Evolutionary conservation across 176 grass and related monocot genomes (phyloP).

Genomic region (Oryza australiensis): DNA sequence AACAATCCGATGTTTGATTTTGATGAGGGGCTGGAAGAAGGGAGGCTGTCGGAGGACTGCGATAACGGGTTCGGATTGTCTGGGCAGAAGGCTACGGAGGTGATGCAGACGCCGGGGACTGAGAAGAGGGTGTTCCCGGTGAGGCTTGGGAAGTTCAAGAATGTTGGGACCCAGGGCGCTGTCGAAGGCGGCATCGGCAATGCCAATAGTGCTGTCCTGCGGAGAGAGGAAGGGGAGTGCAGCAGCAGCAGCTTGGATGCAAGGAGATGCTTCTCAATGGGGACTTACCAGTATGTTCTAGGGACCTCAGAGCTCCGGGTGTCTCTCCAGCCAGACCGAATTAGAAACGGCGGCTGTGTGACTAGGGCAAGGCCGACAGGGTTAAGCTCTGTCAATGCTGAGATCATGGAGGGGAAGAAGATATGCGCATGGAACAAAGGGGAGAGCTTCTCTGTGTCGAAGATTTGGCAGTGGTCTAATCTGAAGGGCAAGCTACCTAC

Average conservation of each 20-base stretch:
- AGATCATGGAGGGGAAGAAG: constrained; percentile 66
- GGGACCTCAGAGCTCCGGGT: constrained; percentile 70
- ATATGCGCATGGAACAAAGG: constrained; percentile 67
- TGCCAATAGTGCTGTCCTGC: constrained; percentile 30
- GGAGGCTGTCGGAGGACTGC: constrained; percentile 19
- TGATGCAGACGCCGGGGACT: constrained; percentile 25
- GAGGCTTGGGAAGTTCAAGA: constrained; percentile 89
- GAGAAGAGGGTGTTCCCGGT: constrained; percentile 80
- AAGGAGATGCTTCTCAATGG: constrained; percentile 91
- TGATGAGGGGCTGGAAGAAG: constrained; percentile 54
- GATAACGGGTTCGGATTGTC: constrained; percentile 41
- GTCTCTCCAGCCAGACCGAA: constrained; percentile 42
- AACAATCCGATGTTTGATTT: constrained; percentile 59
- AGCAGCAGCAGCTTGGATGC: constrained; percentile 93
- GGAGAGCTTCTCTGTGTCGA: constrained; percentile 89
- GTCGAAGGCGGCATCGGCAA: constrained; percentile 33
- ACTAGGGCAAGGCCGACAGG: constrained; percentile 38
- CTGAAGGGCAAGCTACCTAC: constrained; percentile 61
- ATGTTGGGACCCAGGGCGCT: constrained; percentile 47
- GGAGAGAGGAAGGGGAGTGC: constrained; percentile 71
- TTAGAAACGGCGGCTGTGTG: constrained; percentile 24
- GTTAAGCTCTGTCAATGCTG: constrained; percentile 45
- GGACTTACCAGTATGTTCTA: constrained; percentile 87
- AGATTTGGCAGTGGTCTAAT: constrained; percentile 92
- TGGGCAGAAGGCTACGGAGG: constrained; percentile 1